Conservation (phyloP, 805 yeast genomes). For the Candida hungchunana region DNA sequence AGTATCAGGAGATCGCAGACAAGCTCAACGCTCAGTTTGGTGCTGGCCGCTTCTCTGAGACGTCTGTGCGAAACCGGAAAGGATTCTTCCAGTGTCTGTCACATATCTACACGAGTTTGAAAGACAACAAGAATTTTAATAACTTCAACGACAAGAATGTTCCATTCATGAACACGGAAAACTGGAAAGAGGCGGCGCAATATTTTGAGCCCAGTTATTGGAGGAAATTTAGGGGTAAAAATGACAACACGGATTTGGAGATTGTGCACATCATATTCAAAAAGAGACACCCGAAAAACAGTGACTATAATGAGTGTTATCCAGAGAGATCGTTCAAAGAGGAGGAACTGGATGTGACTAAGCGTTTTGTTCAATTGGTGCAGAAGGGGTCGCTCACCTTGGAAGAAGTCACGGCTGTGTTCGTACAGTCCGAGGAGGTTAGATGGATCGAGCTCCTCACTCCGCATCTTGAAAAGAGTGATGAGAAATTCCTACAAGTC, state of each 20-base stretch:
- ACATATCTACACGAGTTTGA: slow-evolving; percentile 10
- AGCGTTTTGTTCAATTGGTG: slow-evolving; percentile 6
- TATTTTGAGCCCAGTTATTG: slow-evolving; percentile 16
- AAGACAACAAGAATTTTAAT: slow-evolving; percentile 2
- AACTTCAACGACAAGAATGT: slow-evolving; percentile 9
- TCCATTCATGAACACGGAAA: slow-evolving; percentile 7
- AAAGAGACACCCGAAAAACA: slow-evolving; percentile 10
- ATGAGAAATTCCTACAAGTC: slow-evolving; percentile 2
- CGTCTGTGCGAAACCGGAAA: slow-evolving; percentile 18
- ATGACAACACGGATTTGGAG: slow-evolving; percentile 14
- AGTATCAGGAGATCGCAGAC: slow-evolving; percentile 14
- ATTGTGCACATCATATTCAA: slow-evolving; percentile 15
- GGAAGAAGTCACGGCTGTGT: slow-evolving; percentile 9
- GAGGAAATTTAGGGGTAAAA: slow-evolving; percentile 14
- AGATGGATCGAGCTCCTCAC: slow-evolving; percentile 5
- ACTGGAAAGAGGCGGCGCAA: slow-evolving; percentile 9
- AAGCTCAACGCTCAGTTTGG: slow-evolving; percentile 9
- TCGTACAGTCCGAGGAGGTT: slow-evolving; percentile 6
- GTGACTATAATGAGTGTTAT: slow-evolving; percentile 1
- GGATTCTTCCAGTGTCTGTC: slow-evolving; percentile 18
- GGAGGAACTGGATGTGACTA: slow-evolving; percentile 3
- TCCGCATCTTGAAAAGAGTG: slow-evolving; percentile 2
- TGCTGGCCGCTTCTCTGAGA: slow-evolving; percentile 10
- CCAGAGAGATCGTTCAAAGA: not conserved
- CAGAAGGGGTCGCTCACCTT: slow-evolving; percentile 7